Evolutionary conservation across 73 alveolate species (phyloP), one percentile per base, ranked within the genome.

Genomic region (Symbiodinium pilosum): DNA sequence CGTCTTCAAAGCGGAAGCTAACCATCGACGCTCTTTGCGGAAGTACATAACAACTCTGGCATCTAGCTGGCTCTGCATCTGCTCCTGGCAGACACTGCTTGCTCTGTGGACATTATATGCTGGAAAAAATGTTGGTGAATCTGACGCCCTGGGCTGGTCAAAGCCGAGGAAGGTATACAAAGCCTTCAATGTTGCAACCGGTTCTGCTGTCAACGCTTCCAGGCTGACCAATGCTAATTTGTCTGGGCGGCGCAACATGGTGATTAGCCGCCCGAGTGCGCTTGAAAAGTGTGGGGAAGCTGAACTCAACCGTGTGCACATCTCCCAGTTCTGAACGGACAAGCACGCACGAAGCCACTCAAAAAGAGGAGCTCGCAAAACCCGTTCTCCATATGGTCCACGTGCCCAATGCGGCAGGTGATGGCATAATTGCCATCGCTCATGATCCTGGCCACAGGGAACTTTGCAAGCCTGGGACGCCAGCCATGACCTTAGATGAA

Each of bases 391-490:
- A 18, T 28, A 42, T 0, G 43, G 43, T 12, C 85, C 43, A n/a
- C 43, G 18, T 30, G 85, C 85, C 85, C 85, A 73, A 16, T n/a
- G 6, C 12, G 85, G 85, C 85, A 73, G 34, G n/a, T 43, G 85
- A 73, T 73, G 85, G 43, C 85, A 73, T 18, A 73, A 30, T 4
- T 12, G 26, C 41, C 44, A n/a, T 3, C 44, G 85, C 44, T 73
- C 4, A 9, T 73, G 85, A 9, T 73, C 44, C 12, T 7, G 26
- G 12, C 44, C 43, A 43, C 85, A 73, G 28, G 34, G 44, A 36
- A 16, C 34, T 73, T 36, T 30, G 85, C 85, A 73, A 4, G 43
- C 12, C 14, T n/a, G 43, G 4, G 85, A n/a, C 43, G 24, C 85
- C 41, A 73, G 43, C 85, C 85, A 73, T 36, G 85, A 73, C 85